Evolutionary conservation across 1,284 basidiomycete genomes (phyloP).

Genomic region (Cryptococcus sp.): DNA sequence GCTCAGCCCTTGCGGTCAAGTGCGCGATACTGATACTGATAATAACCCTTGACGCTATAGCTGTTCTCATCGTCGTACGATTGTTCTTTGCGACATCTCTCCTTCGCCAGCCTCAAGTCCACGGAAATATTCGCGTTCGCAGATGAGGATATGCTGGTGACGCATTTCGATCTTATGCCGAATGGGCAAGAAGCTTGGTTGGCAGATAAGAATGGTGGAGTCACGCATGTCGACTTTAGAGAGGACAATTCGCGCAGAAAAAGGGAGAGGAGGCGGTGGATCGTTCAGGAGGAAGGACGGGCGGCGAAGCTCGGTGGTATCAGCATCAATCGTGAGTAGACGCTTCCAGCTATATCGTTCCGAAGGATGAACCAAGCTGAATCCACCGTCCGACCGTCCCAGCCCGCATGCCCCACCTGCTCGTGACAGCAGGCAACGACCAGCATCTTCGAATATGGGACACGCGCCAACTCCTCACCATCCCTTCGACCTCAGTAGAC

Average conservation of each 20-base stretch:
- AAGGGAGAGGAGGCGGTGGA: conserved; percentile 41
- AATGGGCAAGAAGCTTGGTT: conserved; percentile 54
- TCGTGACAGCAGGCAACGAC: conserved; percentile 52
- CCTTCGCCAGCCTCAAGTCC: conserved; percentile 51
- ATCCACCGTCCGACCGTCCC: conserved; percentile 4
- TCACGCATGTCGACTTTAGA: conserved; percentile 55
- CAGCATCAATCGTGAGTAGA: conserved; percentile 51
- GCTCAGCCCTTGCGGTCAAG: neutral
- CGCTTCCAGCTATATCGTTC: neutral
- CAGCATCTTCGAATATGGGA: conserved; percentile 53
- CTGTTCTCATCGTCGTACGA: conserved; percentile 56
- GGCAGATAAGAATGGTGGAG: conserved; percentile 54
- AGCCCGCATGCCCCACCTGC: conserved; percentile 50
- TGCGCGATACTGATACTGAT: neutral
- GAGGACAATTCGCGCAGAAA: conserved; percentile 21
- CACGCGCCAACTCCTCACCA: conserved; percentile 41
- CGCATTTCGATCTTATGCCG: conserved; percentile 55
- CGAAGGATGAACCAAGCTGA: neutral
- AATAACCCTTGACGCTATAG: conserved; percentile 24
- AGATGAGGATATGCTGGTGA: conserved; percentile 54
- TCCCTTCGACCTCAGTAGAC: conserved; percentile 13
- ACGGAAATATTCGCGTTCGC: conserved; percentile 52
- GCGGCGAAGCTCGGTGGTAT: conserved; percentile 52
- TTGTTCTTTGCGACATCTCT: conserved; percentile 53
- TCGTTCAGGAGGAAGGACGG: conserved; percentile 44